phyloP scores from a whole-genome alignment of 208 protist genomes.

The Wallacemonas sp. region DNA sequence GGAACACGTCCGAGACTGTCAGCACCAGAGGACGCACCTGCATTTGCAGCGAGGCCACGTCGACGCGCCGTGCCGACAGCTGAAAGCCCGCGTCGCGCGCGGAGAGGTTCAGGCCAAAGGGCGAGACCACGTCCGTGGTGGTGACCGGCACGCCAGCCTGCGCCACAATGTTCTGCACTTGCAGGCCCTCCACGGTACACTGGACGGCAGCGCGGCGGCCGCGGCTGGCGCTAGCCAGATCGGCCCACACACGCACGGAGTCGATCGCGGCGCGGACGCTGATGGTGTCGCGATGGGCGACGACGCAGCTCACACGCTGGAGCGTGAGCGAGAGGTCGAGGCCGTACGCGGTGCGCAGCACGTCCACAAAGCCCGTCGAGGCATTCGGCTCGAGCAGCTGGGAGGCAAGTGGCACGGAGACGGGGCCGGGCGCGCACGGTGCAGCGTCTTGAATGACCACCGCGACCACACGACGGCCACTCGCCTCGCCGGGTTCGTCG shows the following conservation, averaged over 20 bases:
- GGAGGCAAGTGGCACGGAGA: too few relatives aligned
- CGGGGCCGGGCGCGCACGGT: too few relatives aligned
- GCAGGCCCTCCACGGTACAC: constrained; percentile 43
- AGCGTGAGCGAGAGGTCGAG: constrained; percentile 31
- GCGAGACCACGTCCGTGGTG: constrained; percentile 35
- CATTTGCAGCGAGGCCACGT: constrained; percentile 31
- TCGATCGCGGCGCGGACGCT: constrained; percentile 25
- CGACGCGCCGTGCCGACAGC: constrained; percentile 23
- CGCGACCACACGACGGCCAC: neutral
- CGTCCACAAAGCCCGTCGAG: neutral
- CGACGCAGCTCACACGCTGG: constrained; percentile 22
- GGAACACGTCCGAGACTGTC: constrained; percentile 55
- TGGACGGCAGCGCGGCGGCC: constrained; percentile 37
- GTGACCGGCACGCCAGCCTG: constrained; percentile 27
- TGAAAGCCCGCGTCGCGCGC: constrained; percentile 34
- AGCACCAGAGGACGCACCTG: constrained; percentile 46
- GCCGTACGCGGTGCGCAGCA: constrained; percentile 15
- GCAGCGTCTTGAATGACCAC: constrained; percentile 6
- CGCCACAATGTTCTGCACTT: constrained; percentile 26
- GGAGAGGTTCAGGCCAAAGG: constrained; percentile 47
- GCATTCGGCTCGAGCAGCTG: too few relatives aligned
- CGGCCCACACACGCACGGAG: constrained; percentile 29
- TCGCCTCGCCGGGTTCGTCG: neutral
- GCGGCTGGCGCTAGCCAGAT: constrained; percentile 30
- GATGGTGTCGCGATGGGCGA: constrained; percentile 30